These are phyloP conservation scores for Boletus coccyginus DNA, from an alignment of 768 basidiomycete genomes.

Conservation along the genomic window DNA sequence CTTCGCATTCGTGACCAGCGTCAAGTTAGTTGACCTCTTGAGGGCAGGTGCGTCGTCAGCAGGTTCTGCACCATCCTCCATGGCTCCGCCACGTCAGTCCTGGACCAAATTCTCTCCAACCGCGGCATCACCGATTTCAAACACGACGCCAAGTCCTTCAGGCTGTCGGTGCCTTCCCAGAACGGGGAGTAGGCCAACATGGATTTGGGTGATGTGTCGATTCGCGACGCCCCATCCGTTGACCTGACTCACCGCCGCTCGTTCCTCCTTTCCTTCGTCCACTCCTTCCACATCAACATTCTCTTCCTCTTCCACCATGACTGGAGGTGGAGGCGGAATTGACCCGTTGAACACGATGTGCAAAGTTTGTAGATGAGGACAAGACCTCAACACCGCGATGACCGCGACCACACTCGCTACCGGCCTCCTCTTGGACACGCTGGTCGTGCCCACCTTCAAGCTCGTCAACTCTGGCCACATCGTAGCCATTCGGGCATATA, in stretches of 20 bases:
- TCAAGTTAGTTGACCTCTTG: too few relatives aligned
- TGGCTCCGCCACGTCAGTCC: too few relatives aligned
- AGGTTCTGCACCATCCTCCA: too few relatives aligned
- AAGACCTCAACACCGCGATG: constrained; percentile 9
- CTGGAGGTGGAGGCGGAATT: not conserved
- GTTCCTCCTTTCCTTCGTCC: not conserved
- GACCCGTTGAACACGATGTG: constrained; percentile 17
- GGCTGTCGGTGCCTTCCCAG: too few relatives aligned
- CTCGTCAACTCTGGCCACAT: constrained; percentile 9
- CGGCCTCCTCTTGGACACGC: not conserved
- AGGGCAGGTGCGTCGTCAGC: too few relatives aligned
- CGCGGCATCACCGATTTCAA: too few relatives aligned
- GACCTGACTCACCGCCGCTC: not conserved
- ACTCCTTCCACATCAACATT: too few relatives aligned
- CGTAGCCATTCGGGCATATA: constrained; percentile 6
- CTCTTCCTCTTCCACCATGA: not conserved
- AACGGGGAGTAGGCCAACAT: not conserved
- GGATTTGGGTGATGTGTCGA: constrained; percentile 5
- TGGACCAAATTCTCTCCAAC: too few relatives aligned
- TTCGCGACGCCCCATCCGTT: not conserved
- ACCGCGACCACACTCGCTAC: constrained; percentile 14
- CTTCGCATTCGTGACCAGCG: too few relatives aligned
- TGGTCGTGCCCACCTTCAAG: constrained; percentile 7
- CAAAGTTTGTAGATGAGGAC: constrained; percentile 10
- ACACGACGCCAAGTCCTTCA: too few relatives aligned